A percentile compares a stretch with the other conserved stretches of the same genome.
phyloP scores from a whole-genome alignment of 441 rosid species.

The Mallotus repandus region DNA sequence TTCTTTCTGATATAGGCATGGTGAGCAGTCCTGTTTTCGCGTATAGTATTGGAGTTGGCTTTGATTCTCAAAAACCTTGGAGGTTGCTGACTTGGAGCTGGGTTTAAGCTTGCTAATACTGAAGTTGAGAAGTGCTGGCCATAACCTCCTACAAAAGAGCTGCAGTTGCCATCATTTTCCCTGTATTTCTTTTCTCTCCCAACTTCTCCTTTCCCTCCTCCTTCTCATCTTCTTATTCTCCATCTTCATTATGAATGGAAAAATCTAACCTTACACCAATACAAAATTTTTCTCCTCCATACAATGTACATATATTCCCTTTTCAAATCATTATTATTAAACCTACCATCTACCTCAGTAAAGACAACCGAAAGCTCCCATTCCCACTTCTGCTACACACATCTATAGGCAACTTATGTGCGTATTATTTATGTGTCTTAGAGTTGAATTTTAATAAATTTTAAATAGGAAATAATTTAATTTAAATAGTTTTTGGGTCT shows the following conservation, averaged over 20 bases:
- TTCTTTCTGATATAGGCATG: slow-evolving; percentile 85
- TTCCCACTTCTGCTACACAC: too few relatives aligned
- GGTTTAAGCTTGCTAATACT: slow-evolving; percentile 10
- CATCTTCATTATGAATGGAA: slow-evolving; percentile 10
- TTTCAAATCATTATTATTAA: slow-evolving; percentile 33
- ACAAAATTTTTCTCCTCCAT: slow-evolving; percentile 22
- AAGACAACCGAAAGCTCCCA: slow-evolving; percentile 57
- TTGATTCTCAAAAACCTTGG: slow-evolving; percentile 35
- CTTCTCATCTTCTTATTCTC: slow-evolving; percentile 10
- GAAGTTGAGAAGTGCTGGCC: slow-evolving; percentile 19
- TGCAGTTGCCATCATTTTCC: slow-evolving; percentile 22
- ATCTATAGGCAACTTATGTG: too few relatives aligned
- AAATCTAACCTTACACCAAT: slow-evolving; percentile 15
- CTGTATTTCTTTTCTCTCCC: neutral
- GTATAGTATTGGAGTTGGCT: slow-evolving; percentile 63
- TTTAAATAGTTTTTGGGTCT: too few relatives aligned
- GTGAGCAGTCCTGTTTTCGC: slow-evolving; percentile 74
- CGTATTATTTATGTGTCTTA: too few relatives aligned
- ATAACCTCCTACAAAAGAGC: slow-evolving; percentile 19
- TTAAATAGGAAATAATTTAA: too few relatives aligned
- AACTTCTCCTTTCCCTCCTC: neutral
- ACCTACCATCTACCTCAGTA: slow-evolving; percentile 68
- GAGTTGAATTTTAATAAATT: too few relatives aligned
- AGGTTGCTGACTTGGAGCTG: slow-evolving; percentile 19
- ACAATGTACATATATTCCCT: slow-evolving; percentile 31